phyloP scores from a whole-genome alignment of 192 early-diverging fungal species.

The Rhizophagus clarus region DNA sequence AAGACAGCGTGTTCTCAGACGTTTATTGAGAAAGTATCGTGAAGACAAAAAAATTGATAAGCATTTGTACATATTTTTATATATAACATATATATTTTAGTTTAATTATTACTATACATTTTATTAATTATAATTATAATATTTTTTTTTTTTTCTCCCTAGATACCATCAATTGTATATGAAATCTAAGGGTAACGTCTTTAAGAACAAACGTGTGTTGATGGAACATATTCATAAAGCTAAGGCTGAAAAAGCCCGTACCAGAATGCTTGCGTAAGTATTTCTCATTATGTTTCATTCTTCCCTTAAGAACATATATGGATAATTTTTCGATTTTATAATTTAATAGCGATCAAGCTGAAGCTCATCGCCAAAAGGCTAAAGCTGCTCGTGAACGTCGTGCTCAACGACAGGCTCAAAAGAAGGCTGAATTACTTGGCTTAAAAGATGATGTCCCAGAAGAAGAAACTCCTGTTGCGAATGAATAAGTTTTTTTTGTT shows the following conservation, averaged over 20 bases:
- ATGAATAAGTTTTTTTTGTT: not conserved
- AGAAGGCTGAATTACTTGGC: slow-evolving; percentile 80
- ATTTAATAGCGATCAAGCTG: slow-evolving; percentile 80
- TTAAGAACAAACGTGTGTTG: slow-evolving; percentile 99
- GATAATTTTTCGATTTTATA: not conserved
- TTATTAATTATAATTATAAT: not conserved
- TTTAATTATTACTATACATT: too few relatives aligned
- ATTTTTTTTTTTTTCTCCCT: not conserved
- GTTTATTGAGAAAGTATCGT: slow-evolving; percentile 95
- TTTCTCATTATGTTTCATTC: not conserved
- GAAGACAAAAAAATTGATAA: slow-evolving; percentile 97
- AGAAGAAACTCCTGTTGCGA: slow-evolving; percentile 23
- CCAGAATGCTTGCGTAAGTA: slow-evolving; percentile 72
- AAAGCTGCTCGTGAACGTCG: slow-evolving; percentile 95
- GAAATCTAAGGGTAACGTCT: slow-evolving; percentile 99
- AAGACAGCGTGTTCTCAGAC: slow-evolving; percentile 93
- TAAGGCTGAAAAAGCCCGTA: slow-evolving; percentile 97
- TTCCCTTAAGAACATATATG: not conserved
- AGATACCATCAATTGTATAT: slow-evolving; percentile 93
- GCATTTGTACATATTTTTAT: slow-evolving; percentile 72
- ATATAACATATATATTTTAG: not conserved
- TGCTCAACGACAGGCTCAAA: slow-evolving; percentile 80
- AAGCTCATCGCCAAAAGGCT: slow-evolving; percentile 95
- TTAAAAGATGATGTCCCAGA: slow-evolving; percentile 11
- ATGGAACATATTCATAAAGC: slow-evolving; percentile 99